phyloP scores from a whole-genome alignment of 1,284 basidiomycete species.

The Phellinidium pouzarii region DNA sequence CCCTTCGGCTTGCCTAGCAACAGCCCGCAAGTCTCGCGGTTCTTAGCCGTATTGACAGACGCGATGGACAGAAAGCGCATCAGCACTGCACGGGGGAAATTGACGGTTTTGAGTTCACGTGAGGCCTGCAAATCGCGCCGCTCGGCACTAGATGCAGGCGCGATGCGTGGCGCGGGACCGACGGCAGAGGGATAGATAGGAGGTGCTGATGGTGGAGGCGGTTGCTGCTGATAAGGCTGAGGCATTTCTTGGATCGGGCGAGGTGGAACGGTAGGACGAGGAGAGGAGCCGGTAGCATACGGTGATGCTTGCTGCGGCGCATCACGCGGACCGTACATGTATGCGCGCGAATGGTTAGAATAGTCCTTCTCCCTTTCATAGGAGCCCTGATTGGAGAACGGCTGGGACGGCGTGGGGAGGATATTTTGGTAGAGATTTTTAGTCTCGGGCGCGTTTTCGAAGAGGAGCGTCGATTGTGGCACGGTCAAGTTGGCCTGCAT shows the following conservation, averaged over 20 bases:
- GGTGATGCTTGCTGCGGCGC: neutral
- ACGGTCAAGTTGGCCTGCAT: constrained; percentile 23
- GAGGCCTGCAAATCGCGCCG: constrained; percentile 26
- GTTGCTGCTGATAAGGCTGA: constrained; percentile 22
- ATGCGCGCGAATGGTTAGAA: constrained; percentile 6
- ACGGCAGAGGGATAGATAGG: constrained; percentile 19
- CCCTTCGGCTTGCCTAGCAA: constrained; percentile 51
- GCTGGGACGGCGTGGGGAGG: constrained; percentile 29
- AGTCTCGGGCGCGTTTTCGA: constrained; percentile 20
- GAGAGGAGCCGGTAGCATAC: constrained; percentile 8
- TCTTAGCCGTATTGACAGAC: constrained; percentile 48
- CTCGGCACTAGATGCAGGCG: constrained; percentile 23
- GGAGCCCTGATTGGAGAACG: constrained; percentile 8
- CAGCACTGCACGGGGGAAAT: constrained; percentile 63
- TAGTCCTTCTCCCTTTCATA: constrained; percentile 1
- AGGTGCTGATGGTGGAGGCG: constrained; percentile 22
- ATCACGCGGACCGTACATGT: constrained; percentile 19
- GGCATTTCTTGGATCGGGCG: constrained; percentile 18
- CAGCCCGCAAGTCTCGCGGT: constrained; percentile 62
- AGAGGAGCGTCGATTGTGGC: constrained; percentile 24
- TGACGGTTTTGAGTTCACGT: constrained; percentile 49
- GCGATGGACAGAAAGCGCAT: constrained; percentile 68
- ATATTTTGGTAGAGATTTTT: constrained; percentile 27
- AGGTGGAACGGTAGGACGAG: constrained; percentile 19
- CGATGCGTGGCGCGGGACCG: constrained; percentile 23